phyloP scores from a whole-genome alignment of 129 eudicot genomes.

The Ambrosia artemisiifolia region DNA sequence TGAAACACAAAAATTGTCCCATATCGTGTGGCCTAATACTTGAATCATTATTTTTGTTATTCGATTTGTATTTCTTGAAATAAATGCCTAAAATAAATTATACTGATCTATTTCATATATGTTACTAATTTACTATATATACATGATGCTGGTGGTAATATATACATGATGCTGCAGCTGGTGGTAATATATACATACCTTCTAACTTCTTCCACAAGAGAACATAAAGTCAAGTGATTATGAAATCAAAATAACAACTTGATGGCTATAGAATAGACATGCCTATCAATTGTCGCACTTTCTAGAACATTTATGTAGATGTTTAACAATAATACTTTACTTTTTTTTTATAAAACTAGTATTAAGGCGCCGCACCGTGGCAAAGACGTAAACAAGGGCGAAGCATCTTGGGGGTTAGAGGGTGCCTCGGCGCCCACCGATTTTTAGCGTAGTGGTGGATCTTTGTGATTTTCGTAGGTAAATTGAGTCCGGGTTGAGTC shows the following conservation, averaged over 20 bases:
- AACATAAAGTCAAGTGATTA: constrained; percentile 17
- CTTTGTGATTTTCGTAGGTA: too few relatives aligned
- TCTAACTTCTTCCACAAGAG: neutral
- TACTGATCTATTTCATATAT: neutral
- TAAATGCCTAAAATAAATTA: neutral
- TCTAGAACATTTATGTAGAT: constrained; percentile 6
- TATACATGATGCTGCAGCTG: neutral
- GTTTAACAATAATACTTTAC: neutral
- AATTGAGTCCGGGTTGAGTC: too few relatives aligned
- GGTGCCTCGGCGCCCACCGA: too few relatives aligned
- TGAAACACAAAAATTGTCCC: too few relatives aligned
- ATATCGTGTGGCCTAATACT: too few relatives aligned
- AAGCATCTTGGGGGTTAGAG: too few relatives aligned
- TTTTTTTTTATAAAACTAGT: neutral
- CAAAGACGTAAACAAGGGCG: too few relatives aligned
- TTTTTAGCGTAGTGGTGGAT: too few relatives aligned
- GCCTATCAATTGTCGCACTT: neutral
- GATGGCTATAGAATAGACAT: constrained; percentile 16
- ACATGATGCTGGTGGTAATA: neutral
- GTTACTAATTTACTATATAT: neutral
- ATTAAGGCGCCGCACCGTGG: too few relatives aligned
- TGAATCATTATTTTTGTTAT: neutral
- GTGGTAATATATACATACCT: too few relatives aligned
- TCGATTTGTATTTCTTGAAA: neutral
- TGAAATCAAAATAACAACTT: constrained; percentile 6